Evolutionary conservation across 352 stramenopile genomes (phyloP), one percentile per base, ranked within the genome.

Genomic region (Globisporangium perplexum): DNA sequence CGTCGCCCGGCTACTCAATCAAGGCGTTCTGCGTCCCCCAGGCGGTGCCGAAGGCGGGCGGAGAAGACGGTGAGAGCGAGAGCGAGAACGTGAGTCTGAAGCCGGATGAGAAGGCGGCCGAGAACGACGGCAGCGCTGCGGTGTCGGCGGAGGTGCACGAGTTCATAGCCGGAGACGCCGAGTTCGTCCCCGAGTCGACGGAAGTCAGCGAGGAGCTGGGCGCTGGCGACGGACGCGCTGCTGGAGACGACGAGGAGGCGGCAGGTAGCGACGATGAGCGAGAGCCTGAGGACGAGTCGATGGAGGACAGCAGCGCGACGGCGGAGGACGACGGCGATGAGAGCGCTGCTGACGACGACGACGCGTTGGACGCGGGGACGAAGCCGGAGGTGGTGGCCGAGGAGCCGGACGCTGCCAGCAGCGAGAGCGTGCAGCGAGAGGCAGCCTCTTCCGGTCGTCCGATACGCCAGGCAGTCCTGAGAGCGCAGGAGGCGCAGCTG

Each of bases 391-490:
- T 0, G 7, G n/a, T n/a, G n/a, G n/a, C n/a, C n/a, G n/a, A 38
- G 31, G 43, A 35, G 53, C n/a, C 18, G 46, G 10, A 17, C 22
- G 18, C 17, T 23, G 39, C 18, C 2, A n/a, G 8, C n/a, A 26
- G 7, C 7, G 39, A 45, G 20, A 45, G 18, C 38, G 18, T 4
- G 38, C 38, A 44, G 38, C 5, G 23, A n/a, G 24, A 36, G 23
- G 17, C 20, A 24, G 38, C 36, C 8, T 4, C 26, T 7, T 51
- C 46, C 18, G 66, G 74, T 35, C 73, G 80, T 7, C 68, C 71
- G 3, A 91, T 83, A 57, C 72, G 77, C 36, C 66, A 79, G 47
- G 76, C 72, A 1, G 80, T 76, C 31, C 45, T 89, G 20, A 60
- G 57, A 4, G 66, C 73, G 7, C 73, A 86, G 50, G 75, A 42